phyloP scores from a whole-genome alignment of 1,284 basidiomycete genomes.

The Trametes pubescens region DNA sequence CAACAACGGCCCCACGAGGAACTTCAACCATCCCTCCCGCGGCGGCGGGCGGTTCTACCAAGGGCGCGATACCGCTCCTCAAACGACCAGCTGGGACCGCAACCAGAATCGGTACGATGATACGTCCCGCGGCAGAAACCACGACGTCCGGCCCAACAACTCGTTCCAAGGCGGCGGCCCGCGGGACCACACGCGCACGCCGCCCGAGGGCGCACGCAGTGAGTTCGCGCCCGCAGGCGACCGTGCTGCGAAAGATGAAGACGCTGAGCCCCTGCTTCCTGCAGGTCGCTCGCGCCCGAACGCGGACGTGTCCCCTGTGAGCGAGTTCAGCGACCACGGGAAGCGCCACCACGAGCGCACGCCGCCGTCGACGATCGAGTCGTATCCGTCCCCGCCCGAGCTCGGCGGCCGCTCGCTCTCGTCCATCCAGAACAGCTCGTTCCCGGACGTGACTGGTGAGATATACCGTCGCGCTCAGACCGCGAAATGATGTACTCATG shows the following conservation, averaged over 20 bases:
- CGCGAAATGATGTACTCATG: no score
- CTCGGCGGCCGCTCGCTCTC: conserved; percentile 1
- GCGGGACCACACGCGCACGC: background rate
- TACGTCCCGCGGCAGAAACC: no score
- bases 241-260: background rate
- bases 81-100: background rate
- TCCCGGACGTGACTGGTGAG: background rate
- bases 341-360: background rate
- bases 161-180: no score
- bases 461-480: no score
- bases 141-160: no score
- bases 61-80: background rate
- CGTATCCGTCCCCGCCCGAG: conserved; percentile 4
- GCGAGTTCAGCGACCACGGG: conserved; percentile 6
- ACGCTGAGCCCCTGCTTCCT: background rate
- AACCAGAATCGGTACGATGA: background rate
- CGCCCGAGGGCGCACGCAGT: background rate
- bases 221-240: background rate
- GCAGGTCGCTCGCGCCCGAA: background rate
- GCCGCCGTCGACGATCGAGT: conserved; percentile 13
- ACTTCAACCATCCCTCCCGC: background rate
- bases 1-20: background rate
- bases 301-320: background rate
- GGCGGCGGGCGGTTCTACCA: background rate
- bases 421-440: conserved; percentile 17